Percentiles rank a stretch among this genome's conserved stretches.
These are phyloP conservation scores for Nicotiana paniculata DNA, from an alignment of 257 asterid species.

Conservation along the genomic window DNA sequence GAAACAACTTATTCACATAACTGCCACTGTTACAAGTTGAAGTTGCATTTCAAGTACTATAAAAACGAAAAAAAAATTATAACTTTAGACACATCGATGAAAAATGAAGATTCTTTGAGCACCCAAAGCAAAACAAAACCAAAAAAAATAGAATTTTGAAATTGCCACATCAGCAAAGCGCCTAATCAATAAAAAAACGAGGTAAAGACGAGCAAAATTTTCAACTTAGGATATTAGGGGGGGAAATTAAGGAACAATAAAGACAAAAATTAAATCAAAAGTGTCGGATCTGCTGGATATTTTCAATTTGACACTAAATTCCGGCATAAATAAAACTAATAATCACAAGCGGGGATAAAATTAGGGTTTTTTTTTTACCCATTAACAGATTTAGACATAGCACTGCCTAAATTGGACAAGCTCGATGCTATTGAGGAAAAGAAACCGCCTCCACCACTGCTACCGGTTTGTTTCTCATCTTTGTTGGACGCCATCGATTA, in stretches of 20 bases:
- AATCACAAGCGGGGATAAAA: neutral
- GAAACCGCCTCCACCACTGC: conserved; percentile 41
- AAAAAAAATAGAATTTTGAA: no score
- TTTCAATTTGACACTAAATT: neutral
- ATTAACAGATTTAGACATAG: conserved; percentile 64
- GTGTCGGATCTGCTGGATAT: neutral
- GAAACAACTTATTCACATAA: neutral
- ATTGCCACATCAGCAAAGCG: neutral
- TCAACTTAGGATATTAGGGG: neutral
- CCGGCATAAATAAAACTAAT: neutral
- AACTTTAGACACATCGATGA: neutral
- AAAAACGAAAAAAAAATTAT: neutral
- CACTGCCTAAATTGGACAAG: conserved; percentile 50
- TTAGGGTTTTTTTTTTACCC: conserved; percentile 37
- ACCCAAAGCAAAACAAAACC: neutral
- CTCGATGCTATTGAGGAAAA: conserved; percentile 64
- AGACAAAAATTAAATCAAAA: neutral
- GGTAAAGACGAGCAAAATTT: neutral
- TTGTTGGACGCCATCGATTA: neutral
- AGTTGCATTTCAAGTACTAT: neutral
- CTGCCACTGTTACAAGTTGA: neutral
- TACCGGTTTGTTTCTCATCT: conserved; percentile 31
- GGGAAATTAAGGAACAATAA: neutral
- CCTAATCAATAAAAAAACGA: neutral
- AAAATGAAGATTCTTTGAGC: neutral